Percentiles rank a stretch among this genome's conserved stretches.
Conservation (phyloP, 1,284 basidiomycete species). For the Moesziomyces antarcticus region DNA sequence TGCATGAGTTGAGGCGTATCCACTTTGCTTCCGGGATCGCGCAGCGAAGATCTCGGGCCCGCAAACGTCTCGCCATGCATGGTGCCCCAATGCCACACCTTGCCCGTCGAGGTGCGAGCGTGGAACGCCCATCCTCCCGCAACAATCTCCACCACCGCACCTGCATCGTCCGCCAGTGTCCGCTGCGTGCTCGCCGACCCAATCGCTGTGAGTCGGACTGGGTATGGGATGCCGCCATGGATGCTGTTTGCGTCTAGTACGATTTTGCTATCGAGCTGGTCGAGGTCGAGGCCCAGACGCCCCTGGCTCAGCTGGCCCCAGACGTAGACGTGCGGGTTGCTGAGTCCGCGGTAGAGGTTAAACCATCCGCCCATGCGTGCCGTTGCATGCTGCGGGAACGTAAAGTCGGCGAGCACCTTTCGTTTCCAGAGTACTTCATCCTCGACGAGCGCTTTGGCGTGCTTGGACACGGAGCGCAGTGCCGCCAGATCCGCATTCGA, state of each 20-base stretch:
- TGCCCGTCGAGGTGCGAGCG: constrained; percentile 36
- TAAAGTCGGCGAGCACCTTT: constrained; percentile 40
- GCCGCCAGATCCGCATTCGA: constrained; percentile 24
- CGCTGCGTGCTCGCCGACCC: background rate
- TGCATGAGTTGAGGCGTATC: constrained; percentile 12
- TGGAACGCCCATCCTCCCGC: constrained; percentile 55
- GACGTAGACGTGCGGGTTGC: constrained; percentile 34
- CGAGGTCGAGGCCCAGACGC: constrained; percentile 20
- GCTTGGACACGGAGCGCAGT: constrained; percentile 20
- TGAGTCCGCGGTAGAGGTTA: constrained; percentile 43
- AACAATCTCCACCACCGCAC: constrained; percentile 28
- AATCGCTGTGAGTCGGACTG: constrained; percentile 13
- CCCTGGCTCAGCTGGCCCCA: constrained; percentile 38
- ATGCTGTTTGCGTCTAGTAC: background rate
- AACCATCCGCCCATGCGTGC: constrained; percentile 42
- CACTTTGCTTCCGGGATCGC: constrained; percentile 4
- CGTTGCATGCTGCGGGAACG: constrained; percentile 38
- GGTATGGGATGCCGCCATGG: constrained; percentile 34
- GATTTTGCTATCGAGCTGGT: background rate
- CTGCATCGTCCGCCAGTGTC: background rate
- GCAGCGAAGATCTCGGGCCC: background rate
- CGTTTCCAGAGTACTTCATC: constrained; percentile 47
- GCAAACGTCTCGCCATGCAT: constrained; percentile 30
- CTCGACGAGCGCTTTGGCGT: constrained; percentile 20
- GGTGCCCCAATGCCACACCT: constrained; percentile 44